Percentiles rank a stretch among this genome's conserved stretches.
phyloP scores from a whole-genome alignment of 2,329 filamentous ascomycete genomes.

The Plenodomus lindquistii region DNA sequence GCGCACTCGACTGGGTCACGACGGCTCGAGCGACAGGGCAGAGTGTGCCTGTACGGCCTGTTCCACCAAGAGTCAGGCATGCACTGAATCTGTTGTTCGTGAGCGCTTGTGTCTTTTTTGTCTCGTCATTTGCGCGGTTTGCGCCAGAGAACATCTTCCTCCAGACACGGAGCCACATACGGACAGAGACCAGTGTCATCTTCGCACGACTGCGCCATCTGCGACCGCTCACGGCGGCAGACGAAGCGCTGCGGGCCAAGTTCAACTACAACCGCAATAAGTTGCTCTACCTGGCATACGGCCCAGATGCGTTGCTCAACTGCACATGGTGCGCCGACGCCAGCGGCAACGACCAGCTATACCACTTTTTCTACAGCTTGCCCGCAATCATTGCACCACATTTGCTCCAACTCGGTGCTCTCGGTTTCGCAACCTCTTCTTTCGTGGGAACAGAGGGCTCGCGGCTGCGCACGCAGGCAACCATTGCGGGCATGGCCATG shows the following conservation, averaged over 20 bases:
- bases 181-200: conserved; percentile 81
- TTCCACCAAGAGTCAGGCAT: conserved; percentile 59
- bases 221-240: conserved; percentile 61
- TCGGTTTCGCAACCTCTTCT: conserved; percentile 75
- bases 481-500: conserved; percentile 63
- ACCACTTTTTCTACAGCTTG: conserved; percentile 80
- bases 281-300: conserved; percentile 81
- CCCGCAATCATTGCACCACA: conserved; percentile 77
- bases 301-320: conserved; percentile 70
- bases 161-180: conserved; percentile 76
- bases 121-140: conserved; percentile 68
- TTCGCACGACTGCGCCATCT: conserved; percentile 72
- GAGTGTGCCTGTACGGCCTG: conserved; percentile 58
- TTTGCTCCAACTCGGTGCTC: conserved; percentile 71
- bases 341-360: conserved; percentile 63
- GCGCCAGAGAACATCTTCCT: conserved; percentile 81
- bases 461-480: conserved; percentile 72
- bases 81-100: conserved; percentile 64
- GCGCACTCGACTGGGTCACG: conserved; percentile 67
- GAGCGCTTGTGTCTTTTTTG: conserved; percentile 56
- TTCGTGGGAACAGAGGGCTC: conserved; percentile 66
- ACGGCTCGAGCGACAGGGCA: conserved; percentile 49
- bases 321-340: conserved; percentile 78
- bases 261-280: conserved; percentile 67
- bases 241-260: conserved; percentile 68